Conservation (phyloP, 2,329 filamentous ascomycete genomes). For the Colletotrichum sp. region DNA sequence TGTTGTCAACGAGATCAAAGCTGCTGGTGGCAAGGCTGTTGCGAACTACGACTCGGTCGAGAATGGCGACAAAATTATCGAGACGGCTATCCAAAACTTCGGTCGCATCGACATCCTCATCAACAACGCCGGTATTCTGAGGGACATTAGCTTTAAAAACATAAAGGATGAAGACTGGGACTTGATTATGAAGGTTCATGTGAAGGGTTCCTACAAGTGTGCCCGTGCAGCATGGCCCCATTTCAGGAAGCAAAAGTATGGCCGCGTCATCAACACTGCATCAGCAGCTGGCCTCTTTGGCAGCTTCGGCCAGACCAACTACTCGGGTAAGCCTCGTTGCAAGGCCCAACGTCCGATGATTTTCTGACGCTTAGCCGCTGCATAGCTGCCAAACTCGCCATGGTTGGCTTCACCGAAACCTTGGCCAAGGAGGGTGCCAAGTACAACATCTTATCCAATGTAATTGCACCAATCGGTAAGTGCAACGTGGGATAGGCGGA, state of each 20-base stretch:
- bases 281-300: conserved; percentile 97
- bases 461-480: conserved; percentile 82
- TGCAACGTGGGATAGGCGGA: conserved; percentile 13
- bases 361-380: background rate
- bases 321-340: conserved; percentile 65
- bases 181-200: conserved; percentile 89
- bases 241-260: conserved; percentile 99
- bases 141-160: conserved; percentile 98
- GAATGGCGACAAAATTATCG: conserved; percentile 92
- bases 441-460: conserved; percentile 97
- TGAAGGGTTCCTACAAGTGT: conserved; percentile 95
- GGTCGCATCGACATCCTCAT: conserved; percentile 93
- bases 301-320: conserved; percentile 95
- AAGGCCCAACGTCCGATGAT: background rate
- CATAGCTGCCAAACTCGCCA: conserved; percentile 85
- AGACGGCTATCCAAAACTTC: conserved; percentile 80
- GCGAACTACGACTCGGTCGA: conserved; percentile 98
- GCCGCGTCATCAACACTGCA: conserved; percentile 93
- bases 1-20: conserved; percentile 83
- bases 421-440: conserved; percentile 96
- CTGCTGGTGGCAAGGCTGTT: conserved; percentile 90
- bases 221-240: conserved; percentile 93
- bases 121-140: conserved; percentile 96
- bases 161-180: conserved; percentile 99
- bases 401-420: conserved; percentile 97